Percentiles rank a stretch among this genome's conserved stretches.
phyloP scores from a whole-genome alignment of 2,329 filamentous ascomycete species.

The Incumbomyces delicatus region DNA sequence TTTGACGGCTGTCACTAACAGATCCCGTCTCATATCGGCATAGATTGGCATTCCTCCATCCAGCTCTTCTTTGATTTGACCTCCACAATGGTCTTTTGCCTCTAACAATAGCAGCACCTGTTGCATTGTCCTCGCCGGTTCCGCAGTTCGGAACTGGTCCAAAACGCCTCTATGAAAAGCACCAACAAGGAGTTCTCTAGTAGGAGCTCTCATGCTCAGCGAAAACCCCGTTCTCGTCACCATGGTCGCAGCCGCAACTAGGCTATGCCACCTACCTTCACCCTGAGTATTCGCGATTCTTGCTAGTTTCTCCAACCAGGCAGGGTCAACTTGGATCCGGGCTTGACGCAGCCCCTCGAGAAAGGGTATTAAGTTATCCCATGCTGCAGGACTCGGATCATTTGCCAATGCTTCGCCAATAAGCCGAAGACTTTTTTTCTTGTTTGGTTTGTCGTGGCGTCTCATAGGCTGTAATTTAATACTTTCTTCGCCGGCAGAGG shows the following conservation, averaged over 20 bases:
- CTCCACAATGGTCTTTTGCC: constrained; percentile 23
- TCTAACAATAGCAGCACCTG: constrained; percentile 29
- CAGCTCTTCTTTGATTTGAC: neutral
- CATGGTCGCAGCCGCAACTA: constrained; percentile 23
- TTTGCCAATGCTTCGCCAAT: constrained; percentile 29
- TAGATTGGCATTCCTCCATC: neutral
- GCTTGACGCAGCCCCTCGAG: constrained; percentile 29
- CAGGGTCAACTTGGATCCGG: constrained; percentile 19
- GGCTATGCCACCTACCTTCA: constrained; percentile 28
- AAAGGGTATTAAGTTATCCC: constrained; percentile 33
- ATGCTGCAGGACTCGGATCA: constrained; percentile 24
- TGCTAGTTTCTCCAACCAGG: constrained; percentile 28
- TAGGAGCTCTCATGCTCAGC: constrained; percentile 23
- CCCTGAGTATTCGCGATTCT: constrained; percentile 29
- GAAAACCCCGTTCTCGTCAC: constrained; percentile 27
- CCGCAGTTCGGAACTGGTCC: constrained; percentile 27
- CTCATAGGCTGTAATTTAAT: constrained; percentile 30
- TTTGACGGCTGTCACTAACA: constrained; percentile 33
- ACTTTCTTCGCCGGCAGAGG: constrained; percentile 26
- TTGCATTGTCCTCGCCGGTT: constrained; percentile 27
- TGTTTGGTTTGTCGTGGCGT: constrained; percentile 24
- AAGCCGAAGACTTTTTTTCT: constrained; percentile 22
- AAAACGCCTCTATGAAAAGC: constrained; percentile 28
- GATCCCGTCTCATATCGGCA: constrained; percentile 23
- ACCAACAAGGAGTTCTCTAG: constrained; percentile 28